These are phyloP conservation scores for Sphagnurus paluster DNA, from an alignment of 1,284 basidiomycete species.

Conservation along the genomic window DNA sequence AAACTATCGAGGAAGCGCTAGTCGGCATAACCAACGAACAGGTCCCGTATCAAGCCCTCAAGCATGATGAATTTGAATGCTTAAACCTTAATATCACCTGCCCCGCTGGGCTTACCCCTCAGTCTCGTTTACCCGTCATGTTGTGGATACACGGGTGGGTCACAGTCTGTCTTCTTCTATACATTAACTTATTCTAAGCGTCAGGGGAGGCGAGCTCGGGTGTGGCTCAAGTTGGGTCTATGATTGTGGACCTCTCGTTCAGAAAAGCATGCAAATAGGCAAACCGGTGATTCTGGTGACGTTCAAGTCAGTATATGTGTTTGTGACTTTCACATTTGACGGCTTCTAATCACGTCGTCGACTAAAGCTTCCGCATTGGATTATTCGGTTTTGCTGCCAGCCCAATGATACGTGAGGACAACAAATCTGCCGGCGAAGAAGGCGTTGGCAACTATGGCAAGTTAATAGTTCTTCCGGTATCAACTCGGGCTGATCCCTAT, in stretches of 20 bases:
- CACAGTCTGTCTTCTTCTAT: neutral
- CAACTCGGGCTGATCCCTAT: conserved; percentile 9
- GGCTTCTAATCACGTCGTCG: conserved; percentile 13
- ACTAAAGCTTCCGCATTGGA: conserved; percentile 67
- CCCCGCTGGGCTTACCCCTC: conserved; percentile 51
- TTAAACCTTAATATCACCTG: conserved; percentile 76
- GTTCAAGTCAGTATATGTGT: conserved; percentile 59
- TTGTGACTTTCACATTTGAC: neutral
- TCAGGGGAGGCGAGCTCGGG: conserved; percentile 69
- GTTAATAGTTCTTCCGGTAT: conserved; percentile 20
- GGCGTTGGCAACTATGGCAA: conserved; percentile 77
- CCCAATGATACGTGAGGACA: conserved; percentile 63
- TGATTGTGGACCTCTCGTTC: conserved; percentile 68
- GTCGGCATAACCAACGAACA: conserved; percentile 58
- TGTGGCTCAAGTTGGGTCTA: conserved; percentile 75
- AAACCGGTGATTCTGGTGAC: conserved; percentile 71
- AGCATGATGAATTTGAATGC: conserved; percentile 73
- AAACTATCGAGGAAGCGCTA: conserved; percentile 56
- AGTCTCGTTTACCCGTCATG: conserved; percentile 69
- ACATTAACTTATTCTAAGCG: conserved; percentile 6
- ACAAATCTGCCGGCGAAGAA: conserved; percentile 57
- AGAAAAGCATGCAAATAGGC: conserved; percentile 56
- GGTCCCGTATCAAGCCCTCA: conserved; percentile 53
- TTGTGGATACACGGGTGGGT: conserved; percentile 77
- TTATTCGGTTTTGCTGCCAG: conserved; percentile 72